These are phyloP conservation scores for Chlorella sp. DNA, from an alignment of 139 green algal genomes.

Conservation along the genomic window DNA sequence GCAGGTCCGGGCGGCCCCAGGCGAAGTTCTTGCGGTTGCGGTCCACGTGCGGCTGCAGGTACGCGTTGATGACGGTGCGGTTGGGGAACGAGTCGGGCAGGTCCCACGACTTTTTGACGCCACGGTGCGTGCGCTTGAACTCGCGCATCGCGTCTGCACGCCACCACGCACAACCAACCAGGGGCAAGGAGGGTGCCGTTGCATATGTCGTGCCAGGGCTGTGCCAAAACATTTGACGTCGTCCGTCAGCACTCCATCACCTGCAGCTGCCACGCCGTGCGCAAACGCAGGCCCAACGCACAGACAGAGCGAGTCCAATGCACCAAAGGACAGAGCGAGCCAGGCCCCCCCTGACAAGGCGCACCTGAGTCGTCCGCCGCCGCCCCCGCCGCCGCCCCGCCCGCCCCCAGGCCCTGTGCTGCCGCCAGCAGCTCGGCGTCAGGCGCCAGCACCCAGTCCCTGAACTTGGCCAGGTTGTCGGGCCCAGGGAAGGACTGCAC, in stretches of 20 bases:
- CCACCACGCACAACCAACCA: no score
- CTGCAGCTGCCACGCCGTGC: no score
- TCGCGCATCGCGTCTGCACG: slow-evolving; percentile 17
- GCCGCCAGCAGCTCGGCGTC: slow-evolving; percentile 27
- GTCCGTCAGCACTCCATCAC: no score
- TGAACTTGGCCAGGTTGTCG: slow-evolving; percentile 49
- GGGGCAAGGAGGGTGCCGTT: no score
- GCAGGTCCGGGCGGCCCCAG: slow-evolving; percentile 63
- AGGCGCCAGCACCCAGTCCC: slow-evolving; percentile 54
- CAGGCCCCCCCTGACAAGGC: no score
- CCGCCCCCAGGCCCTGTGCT: background rate
- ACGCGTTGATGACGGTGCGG: slow-evolving; percentile 49
- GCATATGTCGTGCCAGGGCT: no score
- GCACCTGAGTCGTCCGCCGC: background rate
- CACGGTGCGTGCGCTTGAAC: slow-evolving; percentile 66
- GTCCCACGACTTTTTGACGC: slow-evolving; percentile 60
- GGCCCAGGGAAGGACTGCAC: slow-evolving; percentile 67
- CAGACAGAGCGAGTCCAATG: no score
- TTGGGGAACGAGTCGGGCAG: slow-evolving; percentile 72
- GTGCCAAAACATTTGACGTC: no score
- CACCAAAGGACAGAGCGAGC: no score
- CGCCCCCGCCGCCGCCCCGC: no score
- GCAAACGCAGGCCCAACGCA: no score
- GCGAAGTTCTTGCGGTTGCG: slow-evolving; percentile 45
- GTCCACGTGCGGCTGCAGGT: slow-evolving; percentile 47